These are phyloP conservation scores for Kewa caespitosa DNA, from an alignment of 179 eudicot species.

Conservation along the genomic window DNA sequence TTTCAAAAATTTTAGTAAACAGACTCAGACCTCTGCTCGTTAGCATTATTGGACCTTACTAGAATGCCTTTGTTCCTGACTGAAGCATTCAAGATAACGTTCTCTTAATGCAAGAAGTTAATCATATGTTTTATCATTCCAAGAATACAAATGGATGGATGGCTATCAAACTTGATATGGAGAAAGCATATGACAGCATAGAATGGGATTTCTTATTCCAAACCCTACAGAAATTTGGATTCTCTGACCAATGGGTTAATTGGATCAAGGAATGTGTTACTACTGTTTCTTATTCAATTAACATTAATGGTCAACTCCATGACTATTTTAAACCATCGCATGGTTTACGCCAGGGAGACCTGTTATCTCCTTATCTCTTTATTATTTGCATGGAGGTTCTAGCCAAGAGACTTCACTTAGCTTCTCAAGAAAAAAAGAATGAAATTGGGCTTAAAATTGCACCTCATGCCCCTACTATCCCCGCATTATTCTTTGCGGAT, in stretches of 20 bases:
- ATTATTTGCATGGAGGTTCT: neutral
- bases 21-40: neutral
- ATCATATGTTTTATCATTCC: neutral
- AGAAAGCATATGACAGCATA: constrained; percentile 9
- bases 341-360: neutral
- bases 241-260: neutral
- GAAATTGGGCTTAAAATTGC: neutral
- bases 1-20: neutral
- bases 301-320: neutral
- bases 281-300: neutral
- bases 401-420: neutral
- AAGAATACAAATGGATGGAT: neutral
- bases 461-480: neutral
- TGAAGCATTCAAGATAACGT: neutral
- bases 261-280: neutral
- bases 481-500: neutral
- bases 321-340: neutral
- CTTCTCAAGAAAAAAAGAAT: neutral
- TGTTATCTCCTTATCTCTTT: neutral
- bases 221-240: neutral
- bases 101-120: neutral
- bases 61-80: neutral
- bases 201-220: neutral
- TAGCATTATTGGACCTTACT: neutral
- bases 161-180: constrained; percentile 1